Evolutionary conservation across 2,329 filamentous ascomycete species (phyloP), one percentile per base, ranked within the genome.

Genomic region (Alternaria gansuensis): DNA sequence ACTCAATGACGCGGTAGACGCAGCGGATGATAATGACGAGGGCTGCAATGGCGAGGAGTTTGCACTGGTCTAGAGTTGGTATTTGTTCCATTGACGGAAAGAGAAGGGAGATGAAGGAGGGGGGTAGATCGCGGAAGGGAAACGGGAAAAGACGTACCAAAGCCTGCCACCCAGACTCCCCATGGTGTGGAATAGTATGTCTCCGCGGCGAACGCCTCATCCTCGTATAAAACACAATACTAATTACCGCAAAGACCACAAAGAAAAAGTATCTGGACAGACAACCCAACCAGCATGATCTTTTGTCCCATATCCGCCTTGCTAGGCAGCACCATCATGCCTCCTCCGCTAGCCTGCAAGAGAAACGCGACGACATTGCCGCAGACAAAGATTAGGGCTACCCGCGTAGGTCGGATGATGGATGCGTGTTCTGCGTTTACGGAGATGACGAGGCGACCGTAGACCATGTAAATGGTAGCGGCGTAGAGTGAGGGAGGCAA

Each of bases 361-460:
- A 81, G 34, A 63, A 87, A 83, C 0, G 81, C 81, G 8, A 84
- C 41, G 4, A 86, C 70, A 63, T 87, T 85, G 41, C 84, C 83
- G 7, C 68, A 52, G 4, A 87, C 83, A 58, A 87, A 87, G n/a
- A 82, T 75, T 44, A 79, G 82, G 5, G 84, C 86, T 3, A 87
- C 70, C 73, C 79, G 79, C 8, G 63, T 76, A 2, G 76, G 71
- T 3, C 67, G 63, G 51, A 84, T 78, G 14, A 82, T 52, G 0
- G 82, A 80, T 59, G 78, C 74, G 1, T 75, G 56, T 26, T 77
- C 68, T 2, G 77, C 81, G 28, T 80, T 72, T 5, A 81, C 69
- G 46, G 75, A 74, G 24, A 66, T 8, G 10, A 81, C 74, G 28
- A 81, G 65, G 33, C 78, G 75, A 11, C 77, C 73, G 17, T 78